Conservation (phyloP, 257 asterid species). For the Gentiana dahurica region DNA sequence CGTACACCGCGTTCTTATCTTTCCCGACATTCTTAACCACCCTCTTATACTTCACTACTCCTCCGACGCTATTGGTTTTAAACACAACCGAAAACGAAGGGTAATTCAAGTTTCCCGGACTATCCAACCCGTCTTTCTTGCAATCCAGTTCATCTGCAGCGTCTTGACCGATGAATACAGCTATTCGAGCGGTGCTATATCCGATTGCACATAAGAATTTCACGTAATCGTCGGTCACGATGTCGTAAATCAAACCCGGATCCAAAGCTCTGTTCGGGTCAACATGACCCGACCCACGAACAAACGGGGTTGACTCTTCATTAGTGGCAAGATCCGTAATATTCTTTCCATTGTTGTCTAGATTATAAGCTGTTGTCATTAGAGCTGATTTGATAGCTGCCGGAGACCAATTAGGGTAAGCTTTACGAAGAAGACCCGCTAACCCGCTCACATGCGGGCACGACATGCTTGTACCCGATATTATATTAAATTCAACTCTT, state of each 20-base stretch:
- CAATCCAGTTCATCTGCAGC: constrained; percentile 42
- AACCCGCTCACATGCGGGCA: constrained; percentile 96
- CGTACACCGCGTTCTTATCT: constrained; percentile 29
- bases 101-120: constrained; percentile 75
- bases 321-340: constrained; percentile 84
- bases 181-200: constrained; percentile 28
- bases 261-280: constrained; percentile 71
- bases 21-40: constrained; percentile 66
- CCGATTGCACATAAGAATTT: constrained; percentile 74
- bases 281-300: constrained; percentile 83
- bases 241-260: constrained; percentile 78
- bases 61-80: constrained; percentile 2
- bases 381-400: constrained; percentile 85
- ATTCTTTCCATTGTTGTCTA: constrained; percentile 51
- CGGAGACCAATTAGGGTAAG: constrained; percentile 65
- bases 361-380: constrained; percentile 65
- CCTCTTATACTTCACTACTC: constrained; percentile 54
- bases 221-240: constrained; percentile 37
- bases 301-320: constrained; percentile 38
- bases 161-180: constrained; percentile 29
- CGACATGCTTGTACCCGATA: constrained; percentile 92
- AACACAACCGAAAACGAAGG: constrained; percentile 82
- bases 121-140: constrained; percentile 21
- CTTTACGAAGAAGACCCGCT: constrained; percentile 62
- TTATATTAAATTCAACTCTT: constrained; percentile 70